These are phyloP conservation scores for Cynara cardunculus DNA, from an alignment of 129 eudicot genomes.

Conservation along the genomic window DNA sequence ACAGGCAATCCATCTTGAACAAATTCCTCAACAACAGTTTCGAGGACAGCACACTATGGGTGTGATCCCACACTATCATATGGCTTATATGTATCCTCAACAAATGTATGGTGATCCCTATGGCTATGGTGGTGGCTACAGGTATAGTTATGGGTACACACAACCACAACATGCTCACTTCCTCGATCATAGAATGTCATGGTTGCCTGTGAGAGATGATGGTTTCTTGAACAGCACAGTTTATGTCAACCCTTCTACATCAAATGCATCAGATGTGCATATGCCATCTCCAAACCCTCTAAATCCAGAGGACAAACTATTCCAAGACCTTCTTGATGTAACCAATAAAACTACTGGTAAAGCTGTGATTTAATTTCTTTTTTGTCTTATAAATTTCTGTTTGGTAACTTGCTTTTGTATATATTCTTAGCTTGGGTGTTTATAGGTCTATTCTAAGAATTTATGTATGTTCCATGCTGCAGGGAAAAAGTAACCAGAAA, in stretches of 20 bases:
- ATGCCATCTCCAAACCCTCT: background rate
- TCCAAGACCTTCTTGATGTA: background rate
- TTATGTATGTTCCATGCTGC: background rate
- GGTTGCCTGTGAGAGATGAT: background rate
- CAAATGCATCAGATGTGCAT: background rate
- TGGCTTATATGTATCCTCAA: constrained; percentile 5
- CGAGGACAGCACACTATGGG: background rate
- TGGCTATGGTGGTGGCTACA: background rate
- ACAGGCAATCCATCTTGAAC: background rate
- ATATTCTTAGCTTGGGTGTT: background rate
- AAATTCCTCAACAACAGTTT: background rate
- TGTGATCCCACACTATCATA: background rate
- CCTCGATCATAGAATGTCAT: background rate
- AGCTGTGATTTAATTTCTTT: background rate
- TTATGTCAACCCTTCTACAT: background rate
- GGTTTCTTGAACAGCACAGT: background rate
- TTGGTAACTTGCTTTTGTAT: background rate
- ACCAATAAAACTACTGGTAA: background rate
- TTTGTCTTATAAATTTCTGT: background rate
- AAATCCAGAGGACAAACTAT: background rate
- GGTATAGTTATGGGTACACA: background rate
- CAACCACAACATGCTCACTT: background rate
- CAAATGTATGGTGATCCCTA: background rate
- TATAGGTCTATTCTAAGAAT: background rate
- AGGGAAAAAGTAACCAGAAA: background rate